Conservation (phyloP, 2,329 filamentous ascomycete genomes). For the Bimuria novae-zelandiae region DNA sequence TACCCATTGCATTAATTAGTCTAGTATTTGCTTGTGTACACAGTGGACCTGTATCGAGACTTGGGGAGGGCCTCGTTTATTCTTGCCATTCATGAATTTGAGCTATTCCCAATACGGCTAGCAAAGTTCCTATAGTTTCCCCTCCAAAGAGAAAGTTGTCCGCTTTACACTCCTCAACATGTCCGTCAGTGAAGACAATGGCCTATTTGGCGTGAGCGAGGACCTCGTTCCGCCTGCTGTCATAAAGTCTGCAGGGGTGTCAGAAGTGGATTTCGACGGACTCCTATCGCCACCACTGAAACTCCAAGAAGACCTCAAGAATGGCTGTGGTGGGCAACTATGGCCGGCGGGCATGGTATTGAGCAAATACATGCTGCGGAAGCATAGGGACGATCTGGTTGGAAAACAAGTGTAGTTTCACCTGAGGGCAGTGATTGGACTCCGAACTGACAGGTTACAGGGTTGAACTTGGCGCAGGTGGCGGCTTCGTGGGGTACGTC, state of each 20-base stretch:
- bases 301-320: conserved; percentile 82
- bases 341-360: conserved; percentile 95
- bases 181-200: conserved; percentile 38
- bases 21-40: neutral
- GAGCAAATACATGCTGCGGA: conserved; percentile 80
- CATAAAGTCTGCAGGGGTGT: conserved; percentile 58
- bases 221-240: conserved; percentile 60
- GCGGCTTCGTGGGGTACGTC: conserved; percentile 74
- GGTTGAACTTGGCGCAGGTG: conserved; percentile 89
- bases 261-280: conserved; percentile 69
- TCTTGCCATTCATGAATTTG: conserved; percentile 15
- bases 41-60: too few relatives aligned
- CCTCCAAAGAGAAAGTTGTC: too few relatives aligned
- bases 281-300: conserved; percentile 71
- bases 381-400: conserved; percentile 66
- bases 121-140: neutral
- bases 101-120: conserved; percentile 2
- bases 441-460: conserved; percentile 52
- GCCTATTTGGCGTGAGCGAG: conserved; percentile 53
- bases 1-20: too few relatives aligned
- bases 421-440: conserved; percentile 14
- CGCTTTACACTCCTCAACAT: conserved; percentile 16
- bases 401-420: conserved; percentile 71
- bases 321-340: conserved; percentile 89
- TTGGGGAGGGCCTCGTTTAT: neutral